Evolutionary conservation across 169 alveolate species (phyloP), one percentile per base, ranked within the genome.

Genomic region (Eimeria maxima): DNA sequence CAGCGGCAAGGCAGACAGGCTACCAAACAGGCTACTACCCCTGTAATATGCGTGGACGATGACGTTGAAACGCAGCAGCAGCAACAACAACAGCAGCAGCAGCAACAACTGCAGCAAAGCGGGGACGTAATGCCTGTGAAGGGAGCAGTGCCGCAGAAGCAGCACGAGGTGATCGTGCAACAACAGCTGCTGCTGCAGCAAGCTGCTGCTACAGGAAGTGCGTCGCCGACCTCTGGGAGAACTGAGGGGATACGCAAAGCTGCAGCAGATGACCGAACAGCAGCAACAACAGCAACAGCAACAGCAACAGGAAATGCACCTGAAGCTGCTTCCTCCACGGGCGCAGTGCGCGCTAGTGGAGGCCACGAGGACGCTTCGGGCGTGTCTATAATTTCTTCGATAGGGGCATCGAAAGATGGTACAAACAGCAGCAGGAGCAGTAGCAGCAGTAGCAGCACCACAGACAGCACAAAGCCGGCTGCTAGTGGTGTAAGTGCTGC

Each of bases 51-150:
- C 20, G 57, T 83, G 20, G 92, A 83, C 44, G 92, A 57, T 24
- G 92, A 83, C 13, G 47, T 33, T n/a, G 81, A 87, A 1, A 60
- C 24, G 71, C 90, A 87, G 81, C 94, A 87, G 81, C 53, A 60
- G 80, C 65, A 87, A 67, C 57, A 29, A 73, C 93, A 18, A 50
- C 80, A 63, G 67, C 90, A 87, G 81, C 94, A 87, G 81, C 53
- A 60, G 80, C 65, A 87, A 67, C 57, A 29, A 73, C 93, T 7
- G 55, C 80, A 63, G 67, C 47, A 71, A 67, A 14, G 24, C 27
- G 38, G 76, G 27, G 76, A 10, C 76, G 27, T 67, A 29, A 22
- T 3, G 44, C 76, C 27, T 22, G 38, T 8, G 38, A 1, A 67
- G 44, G 76, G 24, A 67, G 27, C 18, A 67, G 76, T 0, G 76